Evolutionary conservation across 176 grass and related monocot species (phyloP), one percentile per base, ranked within the genome.

Genomic region (Aegilops bicornis): DNA sequence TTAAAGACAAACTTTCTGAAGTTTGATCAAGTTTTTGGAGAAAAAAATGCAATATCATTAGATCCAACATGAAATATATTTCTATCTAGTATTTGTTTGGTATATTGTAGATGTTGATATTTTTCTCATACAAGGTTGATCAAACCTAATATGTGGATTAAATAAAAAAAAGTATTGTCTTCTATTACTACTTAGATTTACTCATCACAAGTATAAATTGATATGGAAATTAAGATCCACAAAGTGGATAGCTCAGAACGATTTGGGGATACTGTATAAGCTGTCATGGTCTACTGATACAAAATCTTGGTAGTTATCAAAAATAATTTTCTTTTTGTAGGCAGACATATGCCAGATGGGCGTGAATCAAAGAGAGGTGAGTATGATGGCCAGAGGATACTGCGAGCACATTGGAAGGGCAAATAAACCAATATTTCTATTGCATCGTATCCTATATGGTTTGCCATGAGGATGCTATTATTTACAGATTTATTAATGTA

Each of bases 341-440:
- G 96, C 89, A 73, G 91, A 98, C 64, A 93, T 98, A 79, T 98
- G 95, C 78, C 93, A 95, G 17, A 85, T 98, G 89, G 89, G 96
- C 32, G 92, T 97, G 87, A 92, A 97, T 62, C 89, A 90, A 83
- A 78, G 90, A 50, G 92, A 95, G 40, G 92, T 95, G 43, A 89
- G 92, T 78, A 64, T 93, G 62, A 71, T 95, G 43, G 96, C 93
- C 63, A 95, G 91, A 85, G 91, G 94, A 83, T 95, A 98, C 37
- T 98, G 88, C 47, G 65, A 92, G 35, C 86, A 93, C 73, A 93
- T 95, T 31, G 92, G 93, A 88, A 91, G 88, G 82, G 89, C 79
- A 85, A 95, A 89, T 50, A 98, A 98, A 64, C 93, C 96, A 73
- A 95, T 94, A 78, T 94, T 95, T 92, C 82, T 98, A 43, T 98